A percentile compares a stretch with the other conserved stretches of the same genome.
phyloP scores from a whole-genome alignment of 805 yeast genomes.

The Candida peoriensis region DNA sequence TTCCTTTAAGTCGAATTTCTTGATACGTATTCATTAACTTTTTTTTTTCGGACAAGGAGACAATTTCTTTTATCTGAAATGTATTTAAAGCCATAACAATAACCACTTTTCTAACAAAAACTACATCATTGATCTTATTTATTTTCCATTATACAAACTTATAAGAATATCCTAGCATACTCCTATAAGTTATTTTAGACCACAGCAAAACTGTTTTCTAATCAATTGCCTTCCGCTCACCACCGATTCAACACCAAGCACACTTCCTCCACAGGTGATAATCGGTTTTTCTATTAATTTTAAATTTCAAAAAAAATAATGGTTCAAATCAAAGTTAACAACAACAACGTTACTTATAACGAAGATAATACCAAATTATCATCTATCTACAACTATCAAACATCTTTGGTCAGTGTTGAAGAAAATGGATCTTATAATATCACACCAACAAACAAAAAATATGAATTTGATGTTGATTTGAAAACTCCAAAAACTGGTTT shows the following conservation, averaged over 20 bases:
- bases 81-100: no score
- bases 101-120: no score
- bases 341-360: slow-evolving; percentile 46
- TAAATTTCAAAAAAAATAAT: slow-evolving; percentile 5
- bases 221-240: slow-evolving; percentile 22
- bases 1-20: no score
- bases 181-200: no score
- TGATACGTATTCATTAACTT: no score
- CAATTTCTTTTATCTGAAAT: no score
- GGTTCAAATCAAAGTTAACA: slow-evolving; percentile 42
- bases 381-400: slow-evolving; percentile 59
- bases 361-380: slow-evolving; percentile 40
- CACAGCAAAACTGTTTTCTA: slow-evolving; percentile 22
- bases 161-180: no score
- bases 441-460: slow-evolving; percentile 65
- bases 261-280: slow-evolving; percentile 22
- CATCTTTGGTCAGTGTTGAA: slow-evolving; percentile 59
- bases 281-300: slow-evolving; percentile 16
- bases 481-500: slow-evolving; percentile 82
- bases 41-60: no score
- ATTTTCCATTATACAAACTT: no score
- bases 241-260: slow-evolving; percentile 26
- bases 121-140: no score
- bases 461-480: slow-evolving; percentile 82
- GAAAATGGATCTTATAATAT: slow-evolving; percentile 47